phyloP scores from a whole-genome alignment of 2,329 filamentous ascomycete species.

The Didymosphaeria variabile region DNA sequence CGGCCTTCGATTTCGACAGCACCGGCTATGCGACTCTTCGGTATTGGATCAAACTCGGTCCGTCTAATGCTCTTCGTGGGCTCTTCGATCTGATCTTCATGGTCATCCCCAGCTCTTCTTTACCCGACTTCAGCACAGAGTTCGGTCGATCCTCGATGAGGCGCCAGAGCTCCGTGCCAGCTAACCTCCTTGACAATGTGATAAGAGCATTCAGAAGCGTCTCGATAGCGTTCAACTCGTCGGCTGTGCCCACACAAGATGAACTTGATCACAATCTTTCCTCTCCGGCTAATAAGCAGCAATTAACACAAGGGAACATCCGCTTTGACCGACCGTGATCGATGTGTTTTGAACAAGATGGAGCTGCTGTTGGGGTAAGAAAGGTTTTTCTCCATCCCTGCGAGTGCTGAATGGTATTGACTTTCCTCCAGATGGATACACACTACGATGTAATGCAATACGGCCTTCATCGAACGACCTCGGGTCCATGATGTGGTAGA shows the following conservation, averaged over 20 bases:
- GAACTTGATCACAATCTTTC: constrained; percentile 14
- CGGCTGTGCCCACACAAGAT: background rate
- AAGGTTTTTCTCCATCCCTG: background rate
- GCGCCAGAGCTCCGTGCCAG: constrained; percentile 10
- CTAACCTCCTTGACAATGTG: background rate
- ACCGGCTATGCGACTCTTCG: background rate
- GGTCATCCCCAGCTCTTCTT: background rate
- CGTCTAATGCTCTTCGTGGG: background rate
- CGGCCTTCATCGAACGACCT: too few species aligned
- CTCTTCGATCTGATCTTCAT: background rate
- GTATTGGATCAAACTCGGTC: background rate
- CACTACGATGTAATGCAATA: background rate
- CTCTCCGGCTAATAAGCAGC: constrained; percentile 5
- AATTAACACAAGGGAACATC: constrained; percentile 4
- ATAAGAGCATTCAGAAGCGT: constrained; percentile 1
- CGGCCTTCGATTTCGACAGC: background rate
- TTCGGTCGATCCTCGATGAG: constrained; percentile 20
- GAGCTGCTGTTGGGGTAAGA: background rate
- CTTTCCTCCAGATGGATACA: background rate
- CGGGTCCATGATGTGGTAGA: background rate
- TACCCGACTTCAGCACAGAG: background rate
- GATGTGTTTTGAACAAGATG: background rate
- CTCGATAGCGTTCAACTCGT: background rate
- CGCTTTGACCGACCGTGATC: background rate
- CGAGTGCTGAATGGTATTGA: background rate